Percentiles rank a stretch among this genome's conserved stretches.
phyloP scores from a whole-genome alignment of 768 basidiomycete species.

The Cantharellus anzutake region DNA sequence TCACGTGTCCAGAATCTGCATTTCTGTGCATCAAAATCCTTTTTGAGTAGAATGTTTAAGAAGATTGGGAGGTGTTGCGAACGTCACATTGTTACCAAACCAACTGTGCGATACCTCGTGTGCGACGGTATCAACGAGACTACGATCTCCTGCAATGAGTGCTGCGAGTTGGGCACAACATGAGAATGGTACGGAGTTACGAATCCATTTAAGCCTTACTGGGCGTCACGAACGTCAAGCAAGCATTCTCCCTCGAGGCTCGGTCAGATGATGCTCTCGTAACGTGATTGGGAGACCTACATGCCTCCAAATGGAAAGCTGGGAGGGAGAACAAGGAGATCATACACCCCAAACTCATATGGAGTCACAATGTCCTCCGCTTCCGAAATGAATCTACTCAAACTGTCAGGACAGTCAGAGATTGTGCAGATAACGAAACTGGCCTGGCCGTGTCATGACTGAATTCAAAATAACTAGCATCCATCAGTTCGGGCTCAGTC shows the following conservation, averaged over 20 bases:
- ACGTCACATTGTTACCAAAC: slow-evolving; percentile 89
- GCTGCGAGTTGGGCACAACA: slow-evolving; percentile 22
- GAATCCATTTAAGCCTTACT: slow-evolving; percentile 25
- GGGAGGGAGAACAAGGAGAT: slow-evolving; percentile 73
- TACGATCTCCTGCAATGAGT: slow-evolving; percentile 70
- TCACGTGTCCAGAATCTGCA: slow-evolving; percentile 59
- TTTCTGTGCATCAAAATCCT: slow-evolving; percentile 15
- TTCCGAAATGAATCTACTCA: slow-evolving; percentile 44
- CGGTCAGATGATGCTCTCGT: not conserved
- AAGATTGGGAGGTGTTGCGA: slow-evolving; percentile 10
- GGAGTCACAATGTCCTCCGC: slow-evolving; percentile 57
- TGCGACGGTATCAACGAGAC: slow-evolving; percentile 73
- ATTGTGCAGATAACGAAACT: slow-evolving; percentile 1
- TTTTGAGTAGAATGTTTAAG: not conserved
- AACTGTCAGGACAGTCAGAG: not conserved
- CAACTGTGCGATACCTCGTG: slow-evolving; percentile 56
- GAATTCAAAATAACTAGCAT: slow-evolving; percentile 73
- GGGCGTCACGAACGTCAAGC: slow-evolving; percentile 74
- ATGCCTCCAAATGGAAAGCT: slow-evolving; percentile 89
- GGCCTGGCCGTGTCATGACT: slow-evolving; percentile 66
- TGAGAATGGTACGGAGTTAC: too few relatives aligned
- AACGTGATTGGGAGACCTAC: slow-evolving; percentile 20
- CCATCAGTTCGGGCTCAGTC: slow-evolving; percentile 74
- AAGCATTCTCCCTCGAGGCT: slow-evolving; percentile 57
- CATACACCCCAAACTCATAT: slow-evolving; percentile 78